Evolutionary conservation across 1,284 basidiomycete genomes (phyloP).

Genomic region (Puccinia coronata): DNA sequence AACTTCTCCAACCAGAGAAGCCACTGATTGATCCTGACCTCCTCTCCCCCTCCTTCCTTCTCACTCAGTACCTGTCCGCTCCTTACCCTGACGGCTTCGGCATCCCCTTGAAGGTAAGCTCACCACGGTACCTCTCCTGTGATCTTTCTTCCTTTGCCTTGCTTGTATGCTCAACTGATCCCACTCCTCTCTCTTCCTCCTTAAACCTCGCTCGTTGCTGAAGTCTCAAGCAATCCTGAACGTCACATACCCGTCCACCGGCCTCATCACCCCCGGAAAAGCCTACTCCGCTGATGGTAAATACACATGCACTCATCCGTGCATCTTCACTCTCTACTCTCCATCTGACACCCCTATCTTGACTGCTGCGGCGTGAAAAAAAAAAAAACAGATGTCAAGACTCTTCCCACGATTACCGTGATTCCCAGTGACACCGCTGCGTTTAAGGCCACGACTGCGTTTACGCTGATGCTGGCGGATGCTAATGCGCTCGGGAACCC

Average conservation of each 20-base stretch:
- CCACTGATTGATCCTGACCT: neutral
- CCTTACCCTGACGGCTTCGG: conserved; percentile 44
- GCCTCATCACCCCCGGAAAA: neutral
- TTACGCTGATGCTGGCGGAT: conserved; percentile 36
- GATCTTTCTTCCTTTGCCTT: no score
- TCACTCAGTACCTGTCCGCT: conserved; percentile 12
- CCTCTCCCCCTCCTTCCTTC: neutral
- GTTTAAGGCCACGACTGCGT: conserved; percentile 34
- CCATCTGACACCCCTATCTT: neutral
- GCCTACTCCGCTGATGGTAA: conserved; percentile 18
- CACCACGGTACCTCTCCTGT: no score
- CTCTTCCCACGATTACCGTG: conserved; percentile 20
- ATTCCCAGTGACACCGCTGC: neutral
- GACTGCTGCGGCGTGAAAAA: no score
- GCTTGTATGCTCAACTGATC: no score
- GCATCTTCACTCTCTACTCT: neutral
- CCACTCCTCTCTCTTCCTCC: neutral
- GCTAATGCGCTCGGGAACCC: conserved; percentile 40
- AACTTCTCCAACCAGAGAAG: neutral
- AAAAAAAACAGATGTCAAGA: conserved; percentile 18
- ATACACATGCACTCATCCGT: neutral
- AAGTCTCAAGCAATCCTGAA: conserved; percentile 28
- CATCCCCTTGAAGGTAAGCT: conserved; percentile 41
- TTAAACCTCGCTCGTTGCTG: no score
- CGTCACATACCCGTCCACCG: conserved; percentile 21